Percentiles rank a stretch among this genome's conserved stretches.
phyloP scores from a whole-genome alignment of 257 asterid genomes.

The Ligustrum vulgare region DNA sequence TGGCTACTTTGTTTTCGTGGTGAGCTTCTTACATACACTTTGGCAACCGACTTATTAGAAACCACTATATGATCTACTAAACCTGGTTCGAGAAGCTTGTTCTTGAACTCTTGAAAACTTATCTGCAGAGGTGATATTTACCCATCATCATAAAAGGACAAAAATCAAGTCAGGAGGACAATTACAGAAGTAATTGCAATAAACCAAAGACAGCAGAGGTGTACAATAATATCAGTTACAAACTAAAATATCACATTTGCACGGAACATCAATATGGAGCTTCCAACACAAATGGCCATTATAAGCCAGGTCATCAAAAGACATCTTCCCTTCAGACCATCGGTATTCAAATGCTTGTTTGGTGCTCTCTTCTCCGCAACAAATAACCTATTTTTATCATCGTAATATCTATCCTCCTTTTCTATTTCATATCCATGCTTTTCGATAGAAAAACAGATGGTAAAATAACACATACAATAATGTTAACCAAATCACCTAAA shows the following conservation, averaged over 20 bases:
- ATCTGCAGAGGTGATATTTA: slow-evolving; percentile 51
- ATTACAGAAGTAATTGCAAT: slow-evolving; percentile 12
- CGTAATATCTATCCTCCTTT: not conserved
- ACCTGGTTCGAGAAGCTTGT: slow-evolving; percentile 90
- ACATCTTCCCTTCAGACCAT: too few relatives aligned
- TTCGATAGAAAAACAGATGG: not conserved
- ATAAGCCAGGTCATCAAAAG: too few relatives aligned
- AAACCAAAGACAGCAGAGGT: slow-evolving; percentile 9
- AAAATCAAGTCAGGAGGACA: slow-evolving; percentile 13
- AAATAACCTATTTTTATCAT: not conserved
- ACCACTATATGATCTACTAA: slow-evolving; percentile 83
- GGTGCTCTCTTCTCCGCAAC: not conserved
- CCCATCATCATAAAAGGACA: slow-evolving; percentile 9
- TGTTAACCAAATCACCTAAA: too few relatives aligned
- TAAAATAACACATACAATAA: not conserved
- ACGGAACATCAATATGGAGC: not conserved
- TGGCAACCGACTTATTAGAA: slow-evolving; percentile 77
- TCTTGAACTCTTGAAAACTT: slow-evolving; percentile 93
- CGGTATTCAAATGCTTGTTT: too few relatives aligned
- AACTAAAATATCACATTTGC: not conserved
- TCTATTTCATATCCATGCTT: not conserved
- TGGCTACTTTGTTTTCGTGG: slow-evolving; percentile 38
- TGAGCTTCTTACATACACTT: slow-evolving; percentile 68
- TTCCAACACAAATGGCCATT: too few relatives aligned
- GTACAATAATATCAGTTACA: slow-evolving; percentile 5